Evolutionary conservation across 148 eudicot genomes (phyloP).

Genomic region (Polygonum maritimum): DNA sequence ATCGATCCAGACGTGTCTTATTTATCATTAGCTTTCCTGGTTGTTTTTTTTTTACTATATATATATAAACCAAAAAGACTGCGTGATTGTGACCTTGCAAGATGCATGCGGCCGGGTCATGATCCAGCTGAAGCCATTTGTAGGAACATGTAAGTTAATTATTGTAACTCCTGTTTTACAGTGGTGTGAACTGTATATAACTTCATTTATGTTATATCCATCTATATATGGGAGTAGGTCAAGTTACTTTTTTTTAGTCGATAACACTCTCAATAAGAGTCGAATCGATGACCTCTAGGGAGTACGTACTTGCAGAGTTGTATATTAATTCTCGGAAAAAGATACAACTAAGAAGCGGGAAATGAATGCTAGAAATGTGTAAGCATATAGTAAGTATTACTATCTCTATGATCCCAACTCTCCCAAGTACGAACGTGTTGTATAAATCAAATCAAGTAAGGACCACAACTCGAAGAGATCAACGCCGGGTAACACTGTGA

Average conservation of each 20-base stretch:
- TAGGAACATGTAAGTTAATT: background rate
- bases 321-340: no score
- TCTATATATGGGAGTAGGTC: background rate
- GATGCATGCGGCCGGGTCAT: background rate
- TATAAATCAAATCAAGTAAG: background rate
- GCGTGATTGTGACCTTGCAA: background rate
- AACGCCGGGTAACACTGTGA: background rate
- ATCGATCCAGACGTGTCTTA: background rate
- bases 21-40: background rate
- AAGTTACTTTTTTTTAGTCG: no score
- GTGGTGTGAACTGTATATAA: background rate
- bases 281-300: no score
- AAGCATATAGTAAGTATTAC: background rate
- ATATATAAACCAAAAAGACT: background rate
- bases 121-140: background rate
- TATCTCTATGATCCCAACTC: background rate
- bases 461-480: background rate
- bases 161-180: background rate
- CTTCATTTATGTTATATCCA: no score
- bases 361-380: background rate
- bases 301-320: no score
- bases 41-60: background rate
- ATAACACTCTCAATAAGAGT: no score
- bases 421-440: background rate
- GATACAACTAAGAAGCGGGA: background rate